Base-by-base conservation (phyloP, 2,329 filamentous ascomycete genomes). In the Colletotrichum lupini region DNA sequence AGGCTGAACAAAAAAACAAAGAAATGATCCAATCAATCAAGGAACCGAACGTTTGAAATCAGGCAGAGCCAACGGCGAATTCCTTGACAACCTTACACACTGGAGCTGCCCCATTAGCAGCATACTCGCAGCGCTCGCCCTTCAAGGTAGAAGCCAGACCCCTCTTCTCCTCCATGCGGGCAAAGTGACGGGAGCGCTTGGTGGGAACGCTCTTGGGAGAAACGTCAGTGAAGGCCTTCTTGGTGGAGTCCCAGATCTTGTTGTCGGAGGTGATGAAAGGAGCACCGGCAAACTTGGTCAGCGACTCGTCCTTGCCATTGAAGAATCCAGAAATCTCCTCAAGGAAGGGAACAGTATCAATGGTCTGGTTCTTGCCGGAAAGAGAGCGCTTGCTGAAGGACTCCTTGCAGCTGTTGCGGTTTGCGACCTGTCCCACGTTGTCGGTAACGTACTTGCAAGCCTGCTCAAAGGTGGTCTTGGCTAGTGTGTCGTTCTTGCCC, bases 191-290 rank as follows among this genome's bases (percentile, higher is more conserved):
- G 26, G 56, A 59, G 22, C 57, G 65, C 65, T 61, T 67, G 22
- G 16, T 22, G 46, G 32, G 58, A 26, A 19, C 35, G 46, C 28
- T 61, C 65, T 60, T 67, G 28, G 65, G 65, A 22, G 65, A 52
- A 35, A 67, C 57, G n/a, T 60, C 65, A 49, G 42, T 42, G 56
- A 67, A 67, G 19, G n/a, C 65, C 14, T 49, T 30, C 57, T 67
- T 67, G 46, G 46, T 30, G 7, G 56, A 55, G 65, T 67, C 57
- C 65, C 65, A 68, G 14, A 68, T 26, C 58, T 63, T 62, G 59
- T 68, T 62, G 49, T 68, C 67, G 7, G 58, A 63, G 52, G 58
- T 68, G 35, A 68, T 68, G 57, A 68, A 68, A 2, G 67, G 57
- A 6, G 57, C 67, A 46, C 65, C 65, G n/a, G 32, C 58, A 32